Base-by-base conservation (phyloP, 2,329 filamentous ascomycete genomes). In the Aspergillus fumigatiaffinis region DNA sequence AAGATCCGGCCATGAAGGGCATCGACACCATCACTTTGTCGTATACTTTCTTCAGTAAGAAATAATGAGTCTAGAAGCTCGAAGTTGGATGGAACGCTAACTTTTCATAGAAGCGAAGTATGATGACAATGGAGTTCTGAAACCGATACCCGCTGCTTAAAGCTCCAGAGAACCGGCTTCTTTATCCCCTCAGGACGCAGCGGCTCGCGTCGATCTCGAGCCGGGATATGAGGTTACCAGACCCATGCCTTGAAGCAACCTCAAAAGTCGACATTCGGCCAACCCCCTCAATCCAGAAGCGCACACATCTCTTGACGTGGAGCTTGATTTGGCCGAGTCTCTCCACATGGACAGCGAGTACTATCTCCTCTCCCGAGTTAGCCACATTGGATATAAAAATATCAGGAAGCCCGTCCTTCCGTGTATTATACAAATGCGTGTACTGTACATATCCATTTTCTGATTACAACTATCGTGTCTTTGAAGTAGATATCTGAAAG, bases 11-110 rank as follows among this genome's bases (percentile, higher is more conserved):
- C 63, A 97, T 97, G 93, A 90, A 84, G 76, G 90, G 89, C 0
- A 91, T 99, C 61, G 91, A 97, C 78, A 96, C 92, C 1, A 92
- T 99, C 55, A 99, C 94, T 35, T 76, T 99, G 69, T 96, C 88
- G 66, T 99, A 99, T 78, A 99, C 94, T 0, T 99, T 99, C 73
- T 99, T 99, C 75, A 99, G 92, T 96, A 79, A 80, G 91, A 56
- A 6, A 29, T 35, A 54, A 17, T 20, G 12, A 49, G 3, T 57
- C 41, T 28, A 17, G 17, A 14, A 23, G 6, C n/a, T 28, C 7
- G 52, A 35, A 38, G 12, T 51, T 4, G 9, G 21, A 52, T 21
- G 7, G 23, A 46, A 50, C 67, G 62, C 76, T 83, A 62, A 84
- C 62, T 9, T 17, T 35, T 41, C 56, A 59, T 72, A 91, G 88